phyloP scores from a whole-genome alignment of 1,284 basidiomycete genomes.

The Pseudozyma sp. region DNA sequence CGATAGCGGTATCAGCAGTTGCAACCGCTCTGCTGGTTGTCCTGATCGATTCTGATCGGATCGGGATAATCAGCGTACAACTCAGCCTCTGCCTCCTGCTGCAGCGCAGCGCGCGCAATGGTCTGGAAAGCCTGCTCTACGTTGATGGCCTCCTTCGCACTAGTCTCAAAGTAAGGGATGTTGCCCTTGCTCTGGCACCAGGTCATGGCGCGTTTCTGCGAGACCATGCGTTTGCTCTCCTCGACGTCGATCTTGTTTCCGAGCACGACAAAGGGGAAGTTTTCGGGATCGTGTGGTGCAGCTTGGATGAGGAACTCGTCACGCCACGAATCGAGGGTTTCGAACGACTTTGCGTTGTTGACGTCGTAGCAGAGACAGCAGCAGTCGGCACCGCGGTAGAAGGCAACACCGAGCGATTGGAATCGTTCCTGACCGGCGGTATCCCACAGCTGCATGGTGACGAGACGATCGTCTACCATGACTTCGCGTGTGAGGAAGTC shows the following conservation, averaged over 20 bases:
- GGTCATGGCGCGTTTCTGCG: slow-evolving; percentile 99
- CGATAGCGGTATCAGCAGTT: slow-evolving; percentile 75
- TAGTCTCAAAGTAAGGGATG: slow-evolving; percentile 99
- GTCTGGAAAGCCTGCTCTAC: slow-evolving; percentile 99
- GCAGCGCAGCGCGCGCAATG: slow-evolving; percentile 96
- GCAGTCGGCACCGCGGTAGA: slow-evolving; percentile 99
- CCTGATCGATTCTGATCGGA: slow-evolving; percentile 95
- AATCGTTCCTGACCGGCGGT: slow-evolving; percentile 99
- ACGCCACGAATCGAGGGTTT: slow-evolving; percentile 74
- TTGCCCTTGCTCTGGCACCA: slow-evolving; percentile 99
- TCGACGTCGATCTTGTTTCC: slow-evolving; percentile 99
- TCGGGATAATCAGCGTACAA: slow-evolving; percentile 98
- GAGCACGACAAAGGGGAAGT: slow-evolving; percentile 91
- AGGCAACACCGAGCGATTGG: slow-evolving; percentile 97
- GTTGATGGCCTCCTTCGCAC: slow-evolving; percentile 99
- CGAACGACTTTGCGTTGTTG: slow-evolving; percentile 97
- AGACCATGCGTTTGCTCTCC: slow-evolving; percentile 97
- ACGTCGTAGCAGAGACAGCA: slow-evolving; percentile 96
- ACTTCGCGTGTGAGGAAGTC: slow-evolving; percentile 91
- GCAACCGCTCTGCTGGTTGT: slow-evolving; percentile 90
- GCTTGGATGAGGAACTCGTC: slow-evolving; percentile 75
- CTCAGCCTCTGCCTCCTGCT: slow-evolving; percentile 96
- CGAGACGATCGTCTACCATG: slow-evolving; percentile 95
- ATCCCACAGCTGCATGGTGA: slow-evolving; percentile 99
- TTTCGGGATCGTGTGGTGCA: slow-evolving; percentile 97